Conservation (phyloP, 129 eudicot genomes). For the Erigeron canadensis region DNA sequence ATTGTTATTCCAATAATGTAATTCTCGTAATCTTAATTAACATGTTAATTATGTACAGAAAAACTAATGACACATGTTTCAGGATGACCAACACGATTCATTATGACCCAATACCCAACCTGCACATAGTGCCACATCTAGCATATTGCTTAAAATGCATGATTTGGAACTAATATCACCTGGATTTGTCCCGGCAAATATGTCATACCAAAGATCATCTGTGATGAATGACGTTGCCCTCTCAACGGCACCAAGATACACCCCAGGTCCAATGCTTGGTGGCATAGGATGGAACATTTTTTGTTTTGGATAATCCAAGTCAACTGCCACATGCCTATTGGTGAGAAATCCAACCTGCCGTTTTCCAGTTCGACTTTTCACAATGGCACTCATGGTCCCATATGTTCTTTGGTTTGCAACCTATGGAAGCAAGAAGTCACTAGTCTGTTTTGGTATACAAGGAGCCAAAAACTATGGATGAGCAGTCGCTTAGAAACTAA, state of each 20-base stretch:
- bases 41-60: background rate
- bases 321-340: slow-evolving; percentile 83
- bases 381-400: slow-evolving; percentile 85
- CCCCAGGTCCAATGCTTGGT: slow-evolving; percentile 86
- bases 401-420: slow-evolving; percentile 82
- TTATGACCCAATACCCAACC: background rate
- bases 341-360: slow-evolving; percentile 79
- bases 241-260: slow-evolving; percentile 87
- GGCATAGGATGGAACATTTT: slow-evolving; percentile 91
- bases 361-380: slow-evolving; percentile 78
- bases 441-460: slow-evolving; percentile 14
- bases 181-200: slow-evolving; percentile 83
- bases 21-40: no score
- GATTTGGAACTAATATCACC: slow-evolving; percentile 36
- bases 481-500: slow-evolving; percentile 8
- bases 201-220: slow-evolving; percentile 84
- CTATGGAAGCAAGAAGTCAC: slow-evolving; percentile 40
- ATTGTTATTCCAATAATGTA: no score
- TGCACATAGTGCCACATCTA: background rate
- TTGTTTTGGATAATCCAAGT: slow-evolving; percentile 78
- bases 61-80: background rate
- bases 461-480: slow-evolving; percentile 7
- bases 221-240: slow-evolving; percentile 79
- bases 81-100: background rate
- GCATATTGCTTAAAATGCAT: slow-evolving; percentile 6